phyloP scores from a whole-genome alignment of 192 early-diverging fungal genomes.

The Cetraspora pellucida region DNA sequence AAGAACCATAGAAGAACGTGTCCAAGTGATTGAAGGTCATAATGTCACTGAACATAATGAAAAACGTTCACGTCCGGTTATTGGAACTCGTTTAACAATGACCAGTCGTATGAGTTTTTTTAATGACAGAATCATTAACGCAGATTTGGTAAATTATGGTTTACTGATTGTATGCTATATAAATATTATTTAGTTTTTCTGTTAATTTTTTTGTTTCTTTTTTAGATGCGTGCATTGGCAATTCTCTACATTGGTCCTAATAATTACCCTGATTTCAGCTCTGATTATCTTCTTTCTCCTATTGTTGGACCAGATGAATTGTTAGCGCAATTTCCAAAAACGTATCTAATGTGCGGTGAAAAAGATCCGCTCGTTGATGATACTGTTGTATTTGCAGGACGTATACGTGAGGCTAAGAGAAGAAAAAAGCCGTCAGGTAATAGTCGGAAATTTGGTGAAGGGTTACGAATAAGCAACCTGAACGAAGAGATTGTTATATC shows the following conservation, averaged over 20 bases:
- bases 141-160: conserved; percentile 64
- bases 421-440: conserved; percentile 39
- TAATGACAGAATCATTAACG: conserved; percentile 82
- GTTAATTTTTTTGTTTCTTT: conserved; percentile 14
- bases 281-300: conserved; percentile 86
- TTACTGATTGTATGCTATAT: neutral
- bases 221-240: conserved; percentile 66
- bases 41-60: conserved; percentile 34
- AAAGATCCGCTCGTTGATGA: conserved; percentile 98
- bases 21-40: conserved; percentile 43
- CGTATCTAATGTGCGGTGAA: conserved; percentile 90
- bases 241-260: conserved; percentile 88
- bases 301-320: conserved; percentile 83
- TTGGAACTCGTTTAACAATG: conserved; percentile 65
- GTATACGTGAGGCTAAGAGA: conserved; percentile 82
- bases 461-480: conserved; percentile 42
- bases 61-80: conserved; percentile 34
- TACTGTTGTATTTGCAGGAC: conserved; percentile 87
- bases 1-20: conserved; percentile 40
- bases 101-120: conserved; percentile 81
- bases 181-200: neutral
- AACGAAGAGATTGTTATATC: neutral
- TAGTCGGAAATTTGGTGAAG: conserved; percentile 39
- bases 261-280: conserved; percentile 71
- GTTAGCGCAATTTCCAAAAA: conserved; percentile 87